These are phyloP conservation scores for Sporisorium iseilematis-ciliati DNA, from an alignment of 1,284 basidiomycete species.

Conservation along the genomic window DNA sequence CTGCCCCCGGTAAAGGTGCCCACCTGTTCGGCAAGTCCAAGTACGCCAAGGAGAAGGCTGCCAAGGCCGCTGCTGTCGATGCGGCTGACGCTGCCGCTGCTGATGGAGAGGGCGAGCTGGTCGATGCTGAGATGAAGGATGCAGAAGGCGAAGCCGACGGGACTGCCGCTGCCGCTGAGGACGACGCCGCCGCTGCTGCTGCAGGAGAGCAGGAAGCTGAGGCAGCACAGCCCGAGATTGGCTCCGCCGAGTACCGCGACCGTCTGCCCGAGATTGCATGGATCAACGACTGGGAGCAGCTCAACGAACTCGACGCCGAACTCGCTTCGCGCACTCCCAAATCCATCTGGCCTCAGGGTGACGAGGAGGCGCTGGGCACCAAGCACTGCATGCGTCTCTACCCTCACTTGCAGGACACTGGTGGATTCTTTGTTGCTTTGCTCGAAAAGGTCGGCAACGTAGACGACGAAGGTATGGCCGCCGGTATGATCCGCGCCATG, in stretches of 20 bases:
- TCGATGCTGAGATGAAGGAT: conserved; percentile 43
- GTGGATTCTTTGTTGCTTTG: conserved; percentile 96
- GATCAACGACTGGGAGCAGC: conserved; percentile 62
- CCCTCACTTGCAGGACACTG: conserved; percentile 95
- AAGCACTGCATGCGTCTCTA: conserved; percentile 73
- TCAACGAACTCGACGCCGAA: conserved; percentile 58
- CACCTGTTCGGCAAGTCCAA: conserved; percentile 57
- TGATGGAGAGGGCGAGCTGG: conserved; percentile 26
- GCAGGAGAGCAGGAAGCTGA: conserved; percentile 10
- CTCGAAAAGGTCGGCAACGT: conserved; percentile 74
- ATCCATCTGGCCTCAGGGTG: conserved; percentile 67
- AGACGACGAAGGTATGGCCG: conserved; percentile 62
- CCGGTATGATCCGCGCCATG: conserved; percentile 66
- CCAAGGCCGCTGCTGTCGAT: conserved; percentile 24
- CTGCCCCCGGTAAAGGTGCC: conserved; percentile 60
- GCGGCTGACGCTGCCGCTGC: conserved; percentile 26
- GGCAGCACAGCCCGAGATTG: conserved; percentile 36
- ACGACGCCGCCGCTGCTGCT: conserved; percentile 7
- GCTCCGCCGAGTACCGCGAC: conserved; percentile 49
- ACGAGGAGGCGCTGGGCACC: conserved; percentile 59
- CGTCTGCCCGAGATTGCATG: conserved; percentile 60
- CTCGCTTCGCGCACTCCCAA: conserved; percentile 58
- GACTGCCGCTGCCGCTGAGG: conserved; percentile 12
- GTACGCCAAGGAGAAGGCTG: conserved; percentile 40
- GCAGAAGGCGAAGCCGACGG: conserved; percentile 44